Evolutionary conservation across 2,329 filamentous ascomycete genomes (phyloP), one percentile per base, ranked within the genome.

Genomic region (Alternaria sp.): DNA sequence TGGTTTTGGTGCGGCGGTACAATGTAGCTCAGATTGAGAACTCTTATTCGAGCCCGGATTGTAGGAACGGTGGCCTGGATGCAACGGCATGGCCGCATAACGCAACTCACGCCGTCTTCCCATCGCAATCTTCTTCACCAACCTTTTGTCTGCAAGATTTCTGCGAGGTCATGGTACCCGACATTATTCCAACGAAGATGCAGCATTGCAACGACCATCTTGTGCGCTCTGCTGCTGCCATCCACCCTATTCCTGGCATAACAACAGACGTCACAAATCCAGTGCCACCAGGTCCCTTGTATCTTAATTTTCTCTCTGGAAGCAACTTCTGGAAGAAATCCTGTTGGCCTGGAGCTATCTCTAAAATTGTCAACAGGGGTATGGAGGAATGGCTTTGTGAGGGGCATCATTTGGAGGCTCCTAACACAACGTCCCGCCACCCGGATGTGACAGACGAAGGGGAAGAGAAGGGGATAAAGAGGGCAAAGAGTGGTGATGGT

Each of bases 291-390:
- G 80, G 78, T 16, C 92, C 93, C 1, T 85, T 97, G 68, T 97
- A 91, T 72, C 82, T 98, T 79, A 99, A 98, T 79, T 98, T 97
- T 76, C 79, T 97, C 64, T 93, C 86, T 68, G 95, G 90, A 1
- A 94, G 91, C 78, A 97, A 97, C 81, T 98, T 98, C 82, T 98
- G 94, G 89, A 94, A 92, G 67, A 84, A 90, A 1, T 89, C 87
- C 57, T 97, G 93, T 79, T 99, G 95, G 95, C 95, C 95, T 0
- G 94, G 97, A 79, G 90, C 87, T 73, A 92, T 99, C 76, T 94
- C 95, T 1, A 90, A 88, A 20, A 92, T 91, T 81, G 85, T 97
- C 50, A 98, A 98, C 81, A 92, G 94, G 18, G 89, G 90, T 2
- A 86, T 85, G n/a, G 82, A 86, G 43, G 83, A 85, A 63, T 87